Base-by-base conservation (phyloP, 2,329 filamentous ascomycete genomes). In the Aspergillus bombycis region DNA sequence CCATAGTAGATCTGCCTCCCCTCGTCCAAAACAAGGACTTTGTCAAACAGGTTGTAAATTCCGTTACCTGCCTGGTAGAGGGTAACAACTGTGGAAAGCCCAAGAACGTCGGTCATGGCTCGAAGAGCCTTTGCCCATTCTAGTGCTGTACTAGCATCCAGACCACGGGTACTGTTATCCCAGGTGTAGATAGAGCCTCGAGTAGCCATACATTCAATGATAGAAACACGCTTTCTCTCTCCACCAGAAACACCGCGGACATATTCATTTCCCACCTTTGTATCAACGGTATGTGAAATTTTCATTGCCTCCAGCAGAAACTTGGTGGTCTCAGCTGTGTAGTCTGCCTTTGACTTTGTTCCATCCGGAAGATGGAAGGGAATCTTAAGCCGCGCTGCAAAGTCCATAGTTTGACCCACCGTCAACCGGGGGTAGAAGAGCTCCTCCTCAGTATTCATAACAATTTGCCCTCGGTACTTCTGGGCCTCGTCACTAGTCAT, bases 31-130 rank as follows among this genome's bases (percentile, higher is more conserved):
- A 91, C 84, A 0, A 91, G 80, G 0, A 91, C 88, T 71, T 91
- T 91, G 72, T 91, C 88, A 71, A 91, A 91, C 0, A 88, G 81
- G 30, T 89, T 80, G 72, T 90, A 91, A 63, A 91, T 91, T 28
- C 85, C 87, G 60, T 91, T 89, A 8, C 88, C 87, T 3, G 89
- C 89, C 71, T 91, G 89, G 72, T 92, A 91, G 0, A 91, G 79
- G 0, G 88, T 89, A 14, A 89, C 86, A 54, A 90, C 86, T 0
- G 86, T 84, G 0, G 86, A 79, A 4, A 54, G 23, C 16, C 52
- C 52, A 32, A 54, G 34, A 6, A 88, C 82, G 64, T 91, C 87
- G 0, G 88, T 90, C 83, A 90, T 81, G 7, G 86, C 84, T 10
- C 89, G 81, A n/a, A 91, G 76, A 2, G 86, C 84, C 69, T 86